phyloP scores from a whole-genome alignment of 352 stramenopile genomes.

The Globisporangium recalcitrans region DNA sequence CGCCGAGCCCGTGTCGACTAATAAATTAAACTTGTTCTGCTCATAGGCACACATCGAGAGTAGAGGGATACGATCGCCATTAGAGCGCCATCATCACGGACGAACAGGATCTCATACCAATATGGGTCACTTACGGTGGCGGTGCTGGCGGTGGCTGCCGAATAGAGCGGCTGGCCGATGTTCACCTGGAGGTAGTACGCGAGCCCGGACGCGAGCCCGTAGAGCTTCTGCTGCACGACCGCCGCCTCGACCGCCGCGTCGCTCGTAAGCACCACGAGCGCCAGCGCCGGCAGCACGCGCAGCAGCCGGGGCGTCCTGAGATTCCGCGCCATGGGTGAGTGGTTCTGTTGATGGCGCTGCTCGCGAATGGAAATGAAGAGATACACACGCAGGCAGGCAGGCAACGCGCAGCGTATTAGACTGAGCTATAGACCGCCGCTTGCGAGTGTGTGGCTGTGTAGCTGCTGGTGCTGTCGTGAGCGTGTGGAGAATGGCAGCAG shows the following conservation, averaged over 20 bases:
- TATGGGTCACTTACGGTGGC: constrained; percentile 19
- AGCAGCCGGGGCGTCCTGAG: background rate
- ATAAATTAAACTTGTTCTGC: constrained; percentile 56
- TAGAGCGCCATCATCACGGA: background rate
- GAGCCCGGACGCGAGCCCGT: constrained; percentile 58
- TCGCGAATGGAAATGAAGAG: constrained; percentile 2
- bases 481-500: background rate
- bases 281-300: background rate
- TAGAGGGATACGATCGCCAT: background rate
- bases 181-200: constrained; percentile 53
- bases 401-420: no score
- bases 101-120: no score
- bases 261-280: constrained; percentile 3
- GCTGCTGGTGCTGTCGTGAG: background rate
- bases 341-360: background rate
- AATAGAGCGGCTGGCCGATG: constrained; percentile 41
- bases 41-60: background rate
- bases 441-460: no score
- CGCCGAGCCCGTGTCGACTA: constrained; percentile 75
- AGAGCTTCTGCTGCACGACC: constrained; percentile 70
- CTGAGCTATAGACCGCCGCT: no score
- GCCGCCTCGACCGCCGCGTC: background rate
- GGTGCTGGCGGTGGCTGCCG: constrained; percentile 23
- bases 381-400: constrained; percentile 3
- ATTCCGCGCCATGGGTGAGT: background rate